These are phyloP conservation scores for Zostera marina DNA, from an alignment of 116 monocot species.

Conservation along the genomic window DNA sequence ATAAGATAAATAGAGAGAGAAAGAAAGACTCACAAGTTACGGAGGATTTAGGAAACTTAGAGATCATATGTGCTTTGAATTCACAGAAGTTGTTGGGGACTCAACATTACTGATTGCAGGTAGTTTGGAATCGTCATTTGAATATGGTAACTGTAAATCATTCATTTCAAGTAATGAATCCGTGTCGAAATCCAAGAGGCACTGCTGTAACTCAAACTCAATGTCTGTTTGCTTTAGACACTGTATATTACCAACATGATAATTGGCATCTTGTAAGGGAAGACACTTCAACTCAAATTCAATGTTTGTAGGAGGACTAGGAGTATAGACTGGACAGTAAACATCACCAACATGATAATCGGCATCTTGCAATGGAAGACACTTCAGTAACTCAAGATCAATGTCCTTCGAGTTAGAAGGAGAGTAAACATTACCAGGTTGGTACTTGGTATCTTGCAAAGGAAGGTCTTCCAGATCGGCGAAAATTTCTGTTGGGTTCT, in stretches of 20 bases:
- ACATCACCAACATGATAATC: too few species aligned
- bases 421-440: not conserved
- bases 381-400: too few species aligned
- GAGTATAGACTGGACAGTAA: too few species aligned
- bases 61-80: not conserved
- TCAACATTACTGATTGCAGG: not conserved
- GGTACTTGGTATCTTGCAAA: not conserved
- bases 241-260: not conserved
- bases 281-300: not conserved
- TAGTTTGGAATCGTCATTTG: not conserved
- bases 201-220: conserved; percentile 7
- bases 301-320: too few species aligned
- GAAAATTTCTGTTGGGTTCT: not conserved
- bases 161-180: conserved; percentile 5
- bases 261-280: not conserved
- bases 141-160: not conserved
- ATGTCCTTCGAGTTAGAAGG: too few species aligned
- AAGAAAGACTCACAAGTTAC: too few species aligned
- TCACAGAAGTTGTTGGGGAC: not conserved
- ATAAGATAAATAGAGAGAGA: too few species aligned
- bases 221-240: not conserved
- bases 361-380: too few species aligned
- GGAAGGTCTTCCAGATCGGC: too few species aligned
- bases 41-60: not conserved
- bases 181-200: not conserved